Evolutionary conservation across 2,329 filamentous ascomycete genomes (phyloP).

Genomic region (Colletotrichum karsti): DNA sequence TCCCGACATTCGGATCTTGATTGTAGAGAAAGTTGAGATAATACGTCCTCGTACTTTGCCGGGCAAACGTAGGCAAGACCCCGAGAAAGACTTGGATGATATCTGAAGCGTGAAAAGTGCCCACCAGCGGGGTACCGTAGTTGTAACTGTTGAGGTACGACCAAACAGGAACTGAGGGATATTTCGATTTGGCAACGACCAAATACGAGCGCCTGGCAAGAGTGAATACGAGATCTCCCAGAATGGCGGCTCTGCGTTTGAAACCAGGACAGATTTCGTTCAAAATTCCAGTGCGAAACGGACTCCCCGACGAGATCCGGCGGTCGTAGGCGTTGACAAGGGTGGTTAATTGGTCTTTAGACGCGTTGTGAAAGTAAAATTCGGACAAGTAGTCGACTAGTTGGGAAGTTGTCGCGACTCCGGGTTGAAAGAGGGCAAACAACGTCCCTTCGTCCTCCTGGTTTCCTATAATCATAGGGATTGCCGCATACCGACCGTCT

Average conservation of each 20-base stretch:
- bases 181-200: slow-evolving; percentile 47
- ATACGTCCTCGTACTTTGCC: slow-evolving; percentile 69
- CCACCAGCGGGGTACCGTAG: slow-evolving; percentile 75
- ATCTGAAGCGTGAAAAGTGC: slow-evolving; percentile 80
- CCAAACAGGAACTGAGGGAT: slow-evolving; percentile 72
- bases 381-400: slow-evolving; percentile 69
- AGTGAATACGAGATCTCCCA: slow-evolving; percentile 81
- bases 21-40: slow-evolving; percentile 78
- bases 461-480: slow-evolving; percentile 70
- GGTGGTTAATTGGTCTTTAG: slow-evolving; percentile 55
- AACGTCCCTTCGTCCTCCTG: slow-evolving; percentile 85
- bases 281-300: slow-evolving; percentile 73
- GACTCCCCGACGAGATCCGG: slow-evolving; percentile 68
- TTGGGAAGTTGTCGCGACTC: slow-evolving; percentile 68
- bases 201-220: slow-evolving; percentile 75
- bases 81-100: slow-evolving; percentile 75
- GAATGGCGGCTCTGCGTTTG: slow-evolving; percentile 78
- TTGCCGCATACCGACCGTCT: slow-evolving; percentile 57
- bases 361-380: slow-evolving; percentile 68
- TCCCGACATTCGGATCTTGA: slow-evolving; percentile 72
- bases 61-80: slow-evolving; percentile 68
- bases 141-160: slow-evolving; percentile 79
- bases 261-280: slow-evolving; percentile 81
- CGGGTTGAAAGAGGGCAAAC: slow-evolving; percentile 74
- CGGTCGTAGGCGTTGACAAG: slow-evolving; percentile 71